Evolutionary conservation across 352 stramenopile genomes (phyloP).

Genomic region (Bremia lactucae): DNA sequence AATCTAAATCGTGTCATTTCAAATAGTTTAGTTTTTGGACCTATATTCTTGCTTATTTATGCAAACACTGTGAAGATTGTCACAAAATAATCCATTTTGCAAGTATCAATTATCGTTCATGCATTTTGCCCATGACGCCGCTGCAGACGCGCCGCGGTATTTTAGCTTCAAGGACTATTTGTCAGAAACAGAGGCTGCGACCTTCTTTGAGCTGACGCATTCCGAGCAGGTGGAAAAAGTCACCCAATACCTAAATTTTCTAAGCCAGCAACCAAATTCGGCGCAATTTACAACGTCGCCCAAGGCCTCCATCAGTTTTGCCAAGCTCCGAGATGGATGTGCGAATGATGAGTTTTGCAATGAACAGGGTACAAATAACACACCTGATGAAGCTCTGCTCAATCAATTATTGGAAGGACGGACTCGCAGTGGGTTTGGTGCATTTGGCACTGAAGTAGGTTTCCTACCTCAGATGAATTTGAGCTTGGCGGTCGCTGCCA

Average conservation of each 20-base stretch:
- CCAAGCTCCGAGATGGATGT: slow-evolving; percentile 4
- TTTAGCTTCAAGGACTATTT: slow-evolving; percentile 66
- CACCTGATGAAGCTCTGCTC: slow-evolving; percentile 18
- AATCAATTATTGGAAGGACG: slow-evolving; percentile 23
- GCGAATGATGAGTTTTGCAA: background rate
- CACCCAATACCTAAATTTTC: slow-evolving; percentile 51
- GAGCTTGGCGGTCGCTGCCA: slow-evolving; percentile 45
- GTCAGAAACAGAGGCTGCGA: slow-evolving; percentile 24
- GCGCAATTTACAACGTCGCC: slow-evolving; percentile 44
- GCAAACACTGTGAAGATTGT: no score
- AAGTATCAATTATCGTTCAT: no score
- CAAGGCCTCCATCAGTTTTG: slow-evolving; percentile 45
- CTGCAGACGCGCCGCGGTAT: slow-evolving; percentile 15
- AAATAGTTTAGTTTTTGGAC: no score
- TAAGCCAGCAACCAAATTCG: slow-evolving; percentile 31
- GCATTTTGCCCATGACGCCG: background rate
- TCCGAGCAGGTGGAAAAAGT: slow-evolving; percentile 45
- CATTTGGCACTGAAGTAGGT: slow-evolving; percentile 43
- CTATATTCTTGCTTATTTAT: no score
- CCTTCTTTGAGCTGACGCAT: slow-evolving; percentile 48
- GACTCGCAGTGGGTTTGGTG: slow-evolving; percentile 64
- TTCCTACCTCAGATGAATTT: slow-evolving; percentile 59
- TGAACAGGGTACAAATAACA: background rate
- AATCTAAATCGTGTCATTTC: no score
- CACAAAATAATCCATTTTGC: no score